Evolutionary conservation across 2,329 filamentous ascomycete species (phyloP).

Genomic region (Aureobasidium mangrovei): DNA sequence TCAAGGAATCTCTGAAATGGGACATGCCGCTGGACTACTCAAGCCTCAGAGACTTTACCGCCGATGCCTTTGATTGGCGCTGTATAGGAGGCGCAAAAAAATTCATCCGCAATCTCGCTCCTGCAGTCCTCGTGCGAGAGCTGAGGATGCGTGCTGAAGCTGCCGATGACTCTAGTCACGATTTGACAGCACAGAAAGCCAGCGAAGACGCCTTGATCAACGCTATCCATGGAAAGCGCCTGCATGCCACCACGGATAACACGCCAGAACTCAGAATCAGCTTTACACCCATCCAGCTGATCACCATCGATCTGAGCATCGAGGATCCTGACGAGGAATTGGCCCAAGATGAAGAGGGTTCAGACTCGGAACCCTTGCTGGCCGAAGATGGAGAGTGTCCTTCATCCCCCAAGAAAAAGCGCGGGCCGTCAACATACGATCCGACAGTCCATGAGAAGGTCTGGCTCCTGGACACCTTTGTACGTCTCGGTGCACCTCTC

Average conservation of each 20-base stretch:
- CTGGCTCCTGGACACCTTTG: slow-evolving; percentile 60
- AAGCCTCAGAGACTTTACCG: slow-evolving; percentile 63
- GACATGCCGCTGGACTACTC: slow-evolving; percentile 54
- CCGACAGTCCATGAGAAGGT: slow-evolving; percentile 55
- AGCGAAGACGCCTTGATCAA: slow-evolving; percentile 50
- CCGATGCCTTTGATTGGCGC: slow-evolving; percentile 79
- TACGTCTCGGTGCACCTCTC: slow-evolving; percentile 55
- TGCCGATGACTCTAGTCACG: slow-evolving; percentile 12
- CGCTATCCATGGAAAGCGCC: slow-evolving; percentile 57
- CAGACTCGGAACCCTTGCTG: slow-evolving; percentile 21
- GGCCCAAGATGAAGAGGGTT: slow-evolving; percentile 30
- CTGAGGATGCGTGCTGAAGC: slow-evolving; percentile 32
- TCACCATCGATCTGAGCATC: slow-evolving; percentile 64
- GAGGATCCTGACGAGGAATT: slow-evolving; percentile 67
- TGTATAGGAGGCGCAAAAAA: slow-evolving; percentile 71
- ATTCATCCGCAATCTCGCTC: slow-evolving; percentile 71
- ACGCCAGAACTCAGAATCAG: slow-evolving; percentile 70
- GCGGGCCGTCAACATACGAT: slow-evolving; percentile 48
- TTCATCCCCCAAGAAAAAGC: slow-evolving; percentile 35
- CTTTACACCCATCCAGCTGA: slow-evolving; percentile 66
- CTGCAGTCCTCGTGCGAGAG: slow-evolving; percentile 60
- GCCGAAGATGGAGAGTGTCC: slow-evolving; percentile 27
- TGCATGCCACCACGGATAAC: slow-evolving; percentile 65
- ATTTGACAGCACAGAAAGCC: slow-evolving; percentile 34
- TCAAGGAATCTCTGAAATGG: slow-evolving; percentile 51